phyloP scores from a whole-genome alignment of 129 eudicot species.

The Dittrichia graveolens region DNA sequence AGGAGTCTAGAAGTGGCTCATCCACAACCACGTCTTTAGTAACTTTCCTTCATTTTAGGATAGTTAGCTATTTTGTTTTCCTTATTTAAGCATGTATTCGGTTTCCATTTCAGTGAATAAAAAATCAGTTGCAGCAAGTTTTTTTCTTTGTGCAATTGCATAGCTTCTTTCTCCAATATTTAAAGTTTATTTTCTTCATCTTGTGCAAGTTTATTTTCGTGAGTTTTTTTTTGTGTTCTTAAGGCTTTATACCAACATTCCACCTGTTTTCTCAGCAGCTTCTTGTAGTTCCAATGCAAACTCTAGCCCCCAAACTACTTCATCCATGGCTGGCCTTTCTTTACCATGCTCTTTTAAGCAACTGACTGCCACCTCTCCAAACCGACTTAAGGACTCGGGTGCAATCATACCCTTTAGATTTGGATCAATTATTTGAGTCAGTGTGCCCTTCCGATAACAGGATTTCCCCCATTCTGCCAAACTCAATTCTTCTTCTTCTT shows the following conservation, averaged over 20 bases:
- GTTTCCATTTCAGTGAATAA: too few species aligned
- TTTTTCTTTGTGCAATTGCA: too few species aligned
- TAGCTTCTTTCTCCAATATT: too few species aligned
- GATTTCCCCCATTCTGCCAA: constrained; percentile 35
- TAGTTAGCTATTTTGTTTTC: too few species aligned
- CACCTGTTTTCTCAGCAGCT: constrained; percentile 25
- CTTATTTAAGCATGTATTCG: too few species aligned
- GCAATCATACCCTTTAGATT: constrained; percentile 26
- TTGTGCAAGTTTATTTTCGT: not conserved
- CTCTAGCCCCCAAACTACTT: constrained; percentile 36
- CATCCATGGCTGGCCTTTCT: constrained; percentile 34
- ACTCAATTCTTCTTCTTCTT: constrained; percentile 37
- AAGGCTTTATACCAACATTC: not conserved
- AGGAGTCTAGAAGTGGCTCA: too few species aligned
- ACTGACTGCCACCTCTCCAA: constrained; percentile 38
- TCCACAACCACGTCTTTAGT: too few species aligned
- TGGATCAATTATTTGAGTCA: constrained; percentile 27
- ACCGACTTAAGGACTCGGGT: constrained; percentile 36
- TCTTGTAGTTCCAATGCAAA: constrained; percentile 36
- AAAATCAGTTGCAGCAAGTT: too few species aligned
- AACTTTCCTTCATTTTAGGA: too few species aligned
- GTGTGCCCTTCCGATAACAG: constrained; percentile 25
- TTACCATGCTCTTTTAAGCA: constrained; percentile 27
- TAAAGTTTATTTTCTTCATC: not conserved
- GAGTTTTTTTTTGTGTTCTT: too few species aligned